Conservation (phyloP, 495 filamentous ascomycete genomes). For the Tuber umbilicatum region DNA sequence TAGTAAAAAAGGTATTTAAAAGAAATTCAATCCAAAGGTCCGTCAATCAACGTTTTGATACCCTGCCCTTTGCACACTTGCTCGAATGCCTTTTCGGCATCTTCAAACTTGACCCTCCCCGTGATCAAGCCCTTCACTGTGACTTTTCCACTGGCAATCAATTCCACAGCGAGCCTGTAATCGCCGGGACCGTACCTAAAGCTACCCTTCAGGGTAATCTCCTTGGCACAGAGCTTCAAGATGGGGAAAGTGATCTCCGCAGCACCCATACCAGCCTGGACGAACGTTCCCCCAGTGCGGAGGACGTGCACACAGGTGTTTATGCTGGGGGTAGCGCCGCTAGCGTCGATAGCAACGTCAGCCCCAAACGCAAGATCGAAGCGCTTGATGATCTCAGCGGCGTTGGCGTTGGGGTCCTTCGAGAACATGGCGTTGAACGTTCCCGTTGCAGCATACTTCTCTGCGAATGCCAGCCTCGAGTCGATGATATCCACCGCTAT, state of each 20-base stretch:
- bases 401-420: slow-evolving; percentile 53
- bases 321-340: slow-evolving; percentile 70
- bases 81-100: slow-evolving; percentile 72
- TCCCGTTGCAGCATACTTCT: slow-evolving; percentile 56
- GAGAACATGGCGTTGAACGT: slow-evolving; percentile 54
- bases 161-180: slow-evolving; percentile 66
- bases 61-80: slow-evolving; percentile 68
- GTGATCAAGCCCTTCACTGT: slow-evolving; percentile 67
- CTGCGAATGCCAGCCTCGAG: slow-evolving; percentile 63
- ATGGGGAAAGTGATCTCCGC: slow-evolving; percentile 75
- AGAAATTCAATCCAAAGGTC: slow-evolving; percentile 49
- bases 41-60: slow-evolving; percentile 78
- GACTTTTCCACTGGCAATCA: slow-evolving; percentile 59
- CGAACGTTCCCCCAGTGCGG: slow-evolving; percentile 66
- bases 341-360: slow-evolving; percentile 76
- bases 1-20: not conserved
- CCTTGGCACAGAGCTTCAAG: slow-evolving; percentile 69
- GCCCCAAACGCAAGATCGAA: slow-evolving; percentile 53
- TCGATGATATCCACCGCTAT: slow-evolving; percentile 71
- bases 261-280: slow-evolving; percentile 80
- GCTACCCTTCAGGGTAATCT: slow-evolving; percentile 70
- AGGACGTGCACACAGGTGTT: slow-evolving; percentile 66
- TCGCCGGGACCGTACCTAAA: slow-evolving; percentile 81
- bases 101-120: slow-evolving; percentile 60
- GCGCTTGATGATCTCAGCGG: slow-evolving; percentile 51